Conservation (phyloP, 106 monocot species). For the Chionographis japonica region DNA sequence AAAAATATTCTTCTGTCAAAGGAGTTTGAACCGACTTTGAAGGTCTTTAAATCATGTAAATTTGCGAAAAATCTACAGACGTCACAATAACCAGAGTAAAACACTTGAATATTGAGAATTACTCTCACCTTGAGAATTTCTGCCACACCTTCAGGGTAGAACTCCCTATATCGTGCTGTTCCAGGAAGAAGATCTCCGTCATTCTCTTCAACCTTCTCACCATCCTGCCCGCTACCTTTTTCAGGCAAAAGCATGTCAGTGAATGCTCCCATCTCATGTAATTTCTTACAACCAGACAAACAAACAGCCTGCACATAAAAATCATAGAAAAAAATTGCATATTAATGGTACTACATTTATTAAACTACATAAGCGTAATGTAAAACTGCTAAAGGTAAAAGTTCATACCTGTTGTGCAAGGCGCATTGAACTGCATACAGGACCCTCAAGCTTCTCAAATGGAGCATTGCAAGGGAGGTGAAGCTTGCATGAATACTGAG, state of each 20-base stretch:
- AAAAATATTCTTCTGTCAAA: no score
- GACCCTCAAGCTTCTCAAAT: conserved; percentile 94
- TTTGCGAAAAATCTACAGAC: not conserved
- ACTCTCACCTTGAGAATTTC: conserved; percentile 60
- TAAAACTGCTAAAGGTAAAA: not conserved
- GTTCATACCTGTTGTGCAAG: conserved; percentile 77
- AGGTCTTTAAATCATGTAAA: not conserved
- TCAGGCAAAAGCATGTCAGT: conserved; percentile 98
- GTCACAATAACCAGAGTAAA: not conserved
- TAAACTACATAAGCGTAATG: not conserved
- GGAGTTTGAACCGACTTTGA: no score
- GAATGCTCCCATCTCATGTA: conserved; percentile 99
- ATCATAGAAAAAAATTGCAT: not conserved
- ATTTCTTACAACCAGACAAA: conserved; percentile 94
- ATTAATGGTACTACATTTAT: not conserved
- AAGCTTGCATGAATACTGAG: conserved; percentile 94
- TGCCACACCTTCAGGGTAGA: conserved; percentile 97
- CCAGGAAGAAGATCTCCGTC: conserved; percentile 85
- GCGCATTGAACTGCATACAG: conserved; percentile 86
- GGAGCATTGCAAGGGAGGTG: conserved; percentile 98
- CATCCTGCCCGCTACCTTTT: conserved; percentile 75
- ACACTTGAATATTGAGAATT: not conserved
- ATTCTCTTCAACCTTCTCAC: conserved; percentile 65
- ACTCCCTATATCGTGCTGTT: conserved; percentile 90
- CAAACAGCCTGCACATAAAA: conserved; percentile 70